phyloP scores from a whole-genome alignment of 2,329 filamentous ascomycete species.

The Beauveria medogensis region DNA sequence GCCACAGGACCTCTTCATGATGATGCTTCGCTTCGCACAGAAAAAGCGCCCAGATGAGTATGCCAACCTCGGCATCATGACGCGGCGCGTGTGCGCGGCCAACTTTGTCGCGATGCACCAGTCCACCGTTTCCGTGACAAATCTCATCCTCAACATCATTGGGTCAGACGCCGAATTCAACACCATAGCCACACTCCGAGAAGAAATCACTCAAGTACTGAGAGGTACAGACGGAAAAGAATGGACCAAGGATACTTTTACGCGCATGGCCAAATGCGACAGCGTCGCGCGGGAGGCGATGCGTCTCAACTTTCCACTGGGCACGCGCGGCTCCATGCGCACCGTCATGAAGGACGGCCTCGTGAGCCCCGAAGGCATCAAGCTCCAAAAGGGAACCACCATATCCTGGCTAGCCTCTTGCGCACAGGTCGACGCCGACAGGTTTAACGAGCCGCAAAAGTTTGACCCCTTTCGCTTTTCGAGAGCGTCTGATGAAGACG shows the following conservation, averaged over 20 bases:
- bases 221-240: neutral
- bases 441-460: constrained; percentile 26
- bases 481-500: constrained; percentile 11
- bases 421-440: constrained; percentile 22
- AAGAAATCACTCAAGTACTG: constrained; percentile 28
- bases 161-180: constrained; percentile 27
- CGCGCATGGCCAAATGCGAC: constrained; percentile 30
- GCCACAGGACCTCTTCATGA: constrained; percentile 32
- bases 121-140: constrained; percentile 30
- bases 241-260: constrained; percentile 26
- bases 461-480: constrained; percentile 42
- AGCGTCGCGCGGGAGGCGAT: constrained; percentile 36
- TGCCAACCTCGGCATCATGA: constrained; percentile 21
- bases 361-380: constrained; percentile 23
- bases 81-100: constrained; percentile 22
- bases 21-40: constrained; percentile 32
- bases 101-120: constrained; percentile 34
- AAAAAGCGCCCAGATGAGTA: constrained; percentile 30
- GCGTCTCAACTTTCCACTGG: constrained; percentile 26
- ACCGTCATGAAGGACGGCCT: constrained; percentile 22
- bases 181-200: constrained; percentile 28
- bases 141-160: constrained; percentile 30
- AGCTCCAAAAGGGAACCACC: constrained; percentile 24
- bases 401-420: constrained; percentile 26
- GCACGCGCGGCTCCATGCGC: constrained; percentile 21